Base-by-base conservation (phyloP, 2,329 filamentous ascomycete genomes). In the Didymella sp. region DNA sequence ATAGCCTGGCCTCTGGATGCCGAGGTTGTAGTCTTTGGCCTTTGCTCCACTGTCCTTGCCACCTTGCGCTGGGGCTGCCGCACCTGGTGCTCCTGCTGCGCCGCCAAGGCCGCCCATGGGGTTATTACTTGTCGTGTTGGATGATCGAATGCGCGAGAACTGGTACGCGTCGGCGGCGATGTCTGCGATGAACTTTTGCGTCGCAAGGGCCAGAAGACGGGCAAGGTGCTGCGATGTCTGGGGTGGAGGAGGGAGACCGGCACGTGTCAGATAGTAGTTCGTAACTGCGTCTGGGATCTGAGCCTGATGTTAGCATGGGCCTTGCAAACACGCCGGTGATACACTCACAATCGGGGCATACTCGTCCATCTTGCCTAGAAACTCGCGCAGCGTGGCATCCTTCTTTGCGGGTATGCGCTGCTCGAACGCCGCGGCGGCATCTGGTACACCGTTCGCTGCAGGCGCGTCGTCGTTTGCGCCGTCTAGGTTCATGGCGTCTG, bases 121-220 rank as follows among this genome's bases (percentile, higher is more conserved):
- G 77, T 96, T 97, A 75, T 93, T 96, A 12, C 89, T 88, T 62
- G 90, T 93, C 56, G 89, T 92, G 73, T 95, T 96, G 21, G 91
- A 94, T n/a, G 91, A 91, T 37, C 95, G 89, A 71, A 99, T 98
- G 50, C 94, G 91, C 59, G 90, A 92, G 82, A 97, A 98, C 78
- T 99, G 95, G 77, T 99, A 99, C 2, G 95, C 92, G 76, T 99
- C 95, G 55, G 95, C 93, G 1, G 95, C 95, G 64, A 99, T 92
- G 76, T 99, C 95, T 57, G 95, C 93, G 69, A 99, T 91, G 82
- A 99, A 99, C 76, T 99, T 99, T 74, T 99, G 95, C 0, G 95
- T 96, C n/a, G 95, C 95, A 8, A 99, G 89, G 2, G 95, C 94
- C 40, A 99, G 89, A 3, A 99, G 89, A 44, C 94, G 92, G 21